Base-by-base conservation (phyloP, 2,329 filamentous ascomycete species). In the Cadophora sp. region DNA sequence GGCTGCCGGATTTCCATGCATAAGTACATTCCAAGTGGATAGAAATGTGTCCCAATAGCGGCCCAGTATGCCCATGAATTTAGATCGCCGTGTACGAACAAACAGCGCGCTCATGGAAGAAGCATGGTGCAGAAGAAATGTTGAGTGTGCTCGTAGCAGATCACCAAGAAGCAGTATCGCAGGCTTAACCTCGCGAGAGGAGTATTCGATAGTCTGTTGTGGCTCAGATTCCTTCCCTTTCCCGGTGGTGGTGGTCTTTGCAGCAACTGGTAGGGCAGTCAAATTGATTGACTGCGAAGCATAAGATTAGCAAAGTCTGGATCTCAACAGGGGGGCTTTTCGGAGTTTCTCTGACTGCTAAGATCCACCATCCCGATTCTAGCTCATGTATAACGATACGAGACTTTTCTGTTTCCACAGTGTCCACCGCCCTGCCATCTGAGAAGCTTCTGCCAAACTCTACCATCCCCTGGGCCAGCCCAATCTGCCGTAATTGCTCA, bases 391-490 rank as follows among this genome's bases (percentile, higher is more conserved):
- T 81, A 41, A 98, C 84, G 41, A 97, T 90, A 39, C 94, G 87
- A 59, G 91, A 89, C 81, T 92, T 96, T 74, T 97, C 92, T 0
- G 96, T 98, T 76, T 99, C 96, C 67, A 99, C 90, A 11, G 89
- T 89, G 74, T 97, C 93, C 47, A 97, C 87, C 1, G 92, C 79
- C 72, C 89, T 84, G 67, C 90, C 92, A 68, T 88, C 85, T 1
- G 94, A 91, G 79, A 99, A 99, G 74, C 89, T 94, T 76, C 89
- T 91, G 74, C 92, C 92, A 81, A 99, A 99, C 77, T 90, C 92
- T 67, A 97, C 91, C 91, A 98, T 97, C 77, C 94, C 96, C 81
- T 99, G 96, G 48, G 96, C 96, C 70, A 99, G 87, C 45, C 96
- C 96, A 77, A 99, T 94, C 83, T 97, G 94, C 71, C 96, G 88